Conservation (phyloP, 1,284 basidiomycete genomes). For the Athelia psychrophila region DNA sequence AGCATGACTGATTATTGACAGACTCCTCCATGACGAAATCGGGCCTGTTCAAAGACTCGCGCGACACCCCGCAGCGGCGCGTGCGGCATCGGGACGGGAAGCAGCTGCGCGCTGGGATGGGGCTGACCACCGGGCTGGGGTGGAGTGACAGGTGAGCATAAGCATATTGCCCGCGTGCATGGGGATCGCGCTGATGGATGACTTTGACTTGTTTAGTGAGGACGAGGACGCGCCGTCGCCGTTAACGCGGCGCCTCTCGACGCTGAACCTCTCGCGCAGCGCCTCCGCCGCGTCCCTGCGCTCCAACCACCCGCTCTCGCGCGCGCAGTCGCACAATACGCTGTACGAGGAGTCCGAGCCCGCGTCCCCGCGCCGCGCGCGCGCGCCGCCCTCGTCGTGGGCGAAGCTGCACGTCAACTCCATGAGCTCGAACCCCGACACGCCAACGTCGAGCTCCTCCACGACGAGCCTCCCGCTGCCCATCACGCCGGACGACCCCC, state of each 20-base stretch:
- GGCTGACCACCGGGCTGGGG: conserved; percentile 76
- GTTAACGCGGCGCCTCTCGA: conserved; percentile 62
- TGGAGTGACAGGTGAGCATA: conserved; percentile 76
- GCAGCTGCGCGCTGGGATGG: conserved; percentile 67
- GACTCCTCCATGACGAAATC: conserved; percentile 40
- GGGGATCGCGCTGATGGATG: no score
- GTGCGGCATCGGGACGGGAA: conserved; percentile 69
- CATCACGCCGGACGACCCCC: conserved; percentile 34
- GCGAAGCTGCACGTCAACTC: no score
- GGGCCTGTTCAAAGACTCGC: conserved; percentile 57
- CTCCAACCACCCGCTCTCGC: conserved; percentile 9
- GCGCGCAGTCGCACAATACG: neutral
- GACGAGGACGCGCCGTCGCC: conserved; percentile 80
- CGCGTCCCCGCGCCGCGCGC: neutral
- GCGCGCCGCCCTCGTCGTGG: conserved; percentile 4
- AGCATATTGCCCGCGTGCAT: conserved; percentile 2
- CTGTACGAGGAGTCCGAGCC: neutral
- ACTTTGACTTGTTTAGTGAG: conserved; percentile 46
- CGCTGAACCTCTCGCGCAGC: conserved; percentile 46
- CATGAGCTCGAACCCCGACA: conserved; percentile 18
- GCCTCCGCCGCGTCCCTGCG: conserved; percentile 26
- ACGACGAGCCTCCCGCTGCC: conserved; percentile 44
- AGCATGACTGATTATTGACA: no score
- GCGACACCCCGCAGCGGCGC: conserved; percentile 61
- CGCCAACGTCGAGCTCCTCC: conserved; percentile 36